Evolutionary conservation across 441 rosid genomes (phyloP).

Genomic region (Populus trichocarpa): DNA sequence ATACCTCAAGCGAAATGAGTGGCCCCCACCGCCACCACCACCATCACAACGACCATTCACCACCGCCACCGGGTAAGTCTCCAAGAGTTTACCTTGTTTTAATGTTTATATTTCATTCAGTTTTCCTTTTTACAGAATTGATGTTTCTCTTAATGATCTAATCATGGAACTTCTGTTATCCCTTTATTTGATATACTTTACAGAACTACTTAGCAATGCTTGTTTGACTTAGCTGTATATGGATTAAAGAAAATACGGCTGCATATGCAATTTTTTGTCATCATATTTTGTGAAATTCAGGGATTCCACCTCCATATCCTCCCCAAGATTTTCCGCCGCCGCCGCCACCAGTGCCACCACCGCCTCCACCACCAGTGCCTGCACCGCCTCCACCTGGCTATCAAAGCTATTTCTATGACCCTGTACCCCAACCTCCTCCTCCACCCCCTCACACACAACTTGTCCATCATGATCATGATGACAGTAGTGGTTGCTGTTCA

Average conservation of each 20-base stretch:
- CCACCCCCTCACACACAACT: constrained; percentile 15
- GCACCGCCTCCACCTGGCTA: constrained; percentile 39
- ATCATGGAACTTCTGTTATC: not conserved
- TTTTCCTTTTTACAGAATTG: not conserved
- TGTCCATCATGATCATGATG: constrained; percentile 1
- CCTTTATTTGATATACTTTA: not conserved
- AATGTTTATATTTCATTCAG: too few species aligned
- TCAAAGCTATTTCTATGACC: constrained; percentile 38
- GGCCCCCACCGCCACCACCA: not conserved
- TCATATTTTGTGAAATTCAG: constrained; percentile 20
- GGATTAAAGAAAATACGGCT: not conserved
- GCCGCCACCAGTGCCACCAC: constrained; percentile 8
- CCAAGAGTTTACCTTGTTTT: not conserved
- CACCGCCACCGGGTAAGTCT: not conserved
- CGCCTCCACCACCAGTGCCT: constrained; percentile 14
- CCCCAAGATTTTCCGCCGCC: constrained; percentile 14
- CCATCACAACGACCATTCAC: not conserved
- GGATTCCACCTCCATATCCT: constrained; percentile 22
- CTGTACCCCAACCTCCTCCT: constrained; percentile 22
- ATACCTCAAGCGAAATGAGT: not conserved
- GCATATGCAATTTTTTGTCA: not conserved
- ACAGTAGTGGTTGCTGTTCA: constrained; percentile 25
- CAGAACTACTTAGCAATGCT: too few species aligned
- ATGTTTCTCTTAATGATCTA: not conserved
- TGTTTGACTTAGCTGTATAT: not conserved